Evolutionary conservation across 257 asterid species (phyloP), one percentile per base, ranked within the genome.

Genomic region (Solanum virginianum): DNA sequence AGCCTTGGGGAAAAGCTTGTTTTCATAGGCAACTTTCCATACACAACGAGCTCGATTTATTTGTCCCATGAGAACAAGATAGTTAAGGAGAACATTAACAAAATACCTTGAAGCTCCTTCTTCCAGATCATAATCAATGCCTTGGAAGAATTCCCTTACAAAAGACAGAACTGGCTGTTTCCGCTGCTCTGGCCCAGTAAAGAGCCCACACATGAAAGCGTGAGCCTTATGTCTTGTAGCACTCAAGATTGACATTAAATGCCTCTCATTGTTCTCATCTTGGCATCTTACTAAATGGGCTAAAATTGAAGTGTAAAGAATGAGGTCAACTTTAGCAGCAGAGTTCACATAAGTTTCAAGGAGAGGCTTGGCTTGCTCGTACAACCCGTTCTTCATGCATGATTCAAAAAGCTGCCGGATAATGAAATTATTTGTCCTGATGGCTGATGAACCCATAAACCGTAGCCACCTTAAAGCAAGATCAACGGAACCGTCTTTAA

Each of bases 1-100:
- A 5, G 99, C 99, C 90, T 97, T 97, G 5, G 99, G 97, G 82
- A 97, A 97, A 53, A 97, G 95, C 90, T 94, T 97, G 89, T 94
- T 94, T 88, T 97, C 99, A 47, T 97, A 97, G 8, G 99, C 93
- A 55, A 97, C 99, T 91, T 97, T 95, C 99, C 98, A 97, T 55
- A 95, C 95, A 87, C 99, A 97, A n/a, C 99, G 93, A 68, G 99
- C 98, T 53, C 99, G 98, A 57, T 97, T 97, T 68, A 97, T 93
- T 86, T 97, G 99, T 72, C 99, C 99, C 98, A 95, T 95, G 74
- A 97, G 94, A 71, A 97, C 98, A 79, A 97, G 97, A 87, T 97
- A 97, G 87, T 97, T 97, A 59, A 97, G 97, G 60, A 97, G 96
- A 88, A 97, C 98, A 51, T 95, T 97, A 20, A 97, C 98, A 80